Base-by-base conservation (phyloP, 768 basidiomycete species). In the Rhodotorula babjevae region DNA sequence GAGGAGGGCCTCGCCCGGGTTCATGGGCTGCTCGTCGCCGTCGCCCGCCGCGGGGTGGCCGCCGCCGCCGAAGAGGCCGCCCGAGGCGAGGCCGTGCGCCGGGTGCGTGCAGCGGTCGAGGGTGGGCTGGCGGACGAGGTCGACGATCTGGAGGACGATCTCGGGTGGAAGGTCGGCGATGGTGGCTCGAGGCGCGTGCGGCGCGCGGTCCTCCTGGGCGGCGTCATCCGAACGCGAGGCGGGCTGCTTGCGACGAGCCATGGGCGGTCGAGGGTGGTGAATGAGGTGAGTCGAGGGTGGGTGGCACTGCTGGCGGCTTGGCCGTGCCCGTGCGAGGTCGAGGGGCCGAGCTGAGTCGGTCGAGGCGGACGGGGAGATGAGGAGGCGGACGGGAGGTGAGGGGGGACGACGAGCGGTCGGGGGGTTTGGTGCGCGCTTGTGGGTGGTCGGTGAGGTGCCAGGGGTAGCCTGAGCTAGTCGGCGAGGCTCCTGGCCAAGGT, bases 71-170 rank as follows among this genome's bases (percentile, higher is more conserved):
- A 44, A 31, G 27, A 21, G 33, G 42, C n/a, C n/a, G n/a, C n/a
- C n/a, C n/a, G n/a, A n/a, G n/a, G n/a, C n/a, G n/a, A n/a, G n/a
- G n/a, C n/a, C n/a, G n/a, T n/a, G 25, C 60, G 27, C 31, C 16
- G 18, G 50, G 50, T 12, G 50, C 23, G 11, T 25, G 11, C 36
- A 36, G 36, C 31, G 42, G 29, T 21, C 21, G 27, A 46, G 8
- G 31, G 40, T 18, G 33, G n/a, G 23, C 27, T 19, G n/a, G 25
- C 67, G 66, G 33, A 74, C 65, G 10, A 55, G 5, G 8, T 70
- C 68, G 25, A 74, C 59, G 58, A 74, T 74, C n/a, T n/a, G 53
- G 52, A 27, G 36, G 46, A 74, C 40, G 50, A 74, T 59, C 59
- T 74, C 73, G 25, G 58, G 63, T 12, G 73, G 73, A 14, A 74